Evolutionary conservation across 2,329 filamentous ascomycete species (phyloP), one percentile per base, ranked within the genome.

Genomic region (Aspergillus sp.): DNA sequence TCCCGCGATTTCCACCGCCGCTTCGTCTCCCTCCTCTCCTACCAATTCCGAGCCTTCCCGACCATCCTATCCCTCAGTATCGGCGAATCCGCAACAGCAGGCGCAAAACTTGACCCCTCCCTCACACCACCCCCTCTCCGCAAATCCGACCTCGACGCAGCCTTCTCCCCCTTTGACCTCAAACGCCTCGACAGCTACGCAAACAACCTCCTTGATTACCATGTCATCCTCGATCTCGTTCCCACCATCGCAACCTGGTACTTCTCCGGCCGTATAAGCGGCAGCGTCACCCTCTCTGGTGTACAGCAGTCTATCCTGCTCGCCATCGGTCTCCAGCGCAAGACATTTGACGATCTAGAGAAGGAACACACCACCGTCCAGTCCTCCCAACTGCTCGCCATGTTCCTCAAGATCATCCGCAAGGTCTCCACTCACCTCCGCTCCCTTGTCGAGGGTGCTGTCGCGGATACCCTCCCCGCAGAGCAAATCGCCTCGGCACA

Each of bases 161-260:
- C 89, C 2, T 86, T 99, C 76, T 92, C 91, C 3, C 93, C 95
- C 0, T 98, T 95, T 75, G 95, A 99, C 76, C 86, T 97, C 64
- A 98, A 98, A 82, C 89, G 95, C 30, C 84, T 99, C 3, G 94
- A 97, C 74, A 93, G 91, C 48, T 99, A 99, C 71, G 92, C 95
- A 17, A 96, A 96, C 79, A 97, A 96, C 79, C 91, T 97, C 85
- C 87, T 99, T 47, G 96, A 99, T 78, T 97, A 98, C 81, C 96
- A 97, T 73, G 93, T 97, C 69, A 95, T 99, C 59, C 85, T 98
- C 30, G 96, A 99, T 74, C 87, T 99, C 72, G 84, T 99, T 59
- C 95, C 95, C 0, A 86, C 84, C 1, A 88, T 99, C 65, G 90
- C 95, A 1, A 83, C 84, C 25, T 85, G 96, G 28, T 97, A 94